Evolutionary conservation across 352 stramenopile species (phyloP).

Genomic region (Phytopythium oedochilum): DNA sequence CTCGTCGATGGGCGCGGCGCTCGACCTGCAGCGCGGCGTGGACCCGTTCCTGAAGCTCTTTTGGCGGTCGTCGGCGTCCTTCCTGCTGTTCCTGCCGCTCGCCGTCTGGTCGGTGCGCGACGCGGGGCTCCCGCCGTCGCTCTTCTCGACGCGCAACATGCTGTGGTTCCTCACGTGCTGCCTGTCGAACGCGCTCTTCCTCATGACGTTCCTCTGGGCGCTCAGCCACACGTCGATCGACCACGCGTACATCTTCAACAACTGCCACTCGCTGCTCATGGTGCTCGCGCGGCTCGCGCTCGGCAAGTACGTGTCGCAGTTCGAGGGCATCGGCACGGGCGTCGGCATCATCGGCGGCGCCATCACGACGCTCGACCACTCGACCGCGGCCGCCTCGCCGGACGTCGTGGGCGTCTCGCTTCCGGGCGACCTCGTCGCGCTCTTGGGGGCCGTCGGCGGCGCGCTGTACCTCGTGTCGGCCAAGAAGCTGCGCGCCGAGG

Average conservation of each 20-base stretch:
- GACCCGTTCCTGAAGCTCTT: constrained; percentile 84
- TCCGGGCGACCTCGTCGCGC: constrained; percentile 66
- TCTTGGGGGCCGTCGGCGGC: constrained; percentile 65
- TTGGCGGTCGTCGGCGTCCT: constrained; percentile 71
- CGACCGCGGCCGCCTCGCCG: constrained; percentile 9
- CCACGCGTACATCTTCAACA: constrained; percentile 88
- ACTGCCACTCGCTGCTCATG: constrained; percentile 81
- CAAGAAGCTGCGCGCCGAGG: constrained; percentile 60
- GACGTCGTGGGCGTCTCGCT: constrained; percentile 44
- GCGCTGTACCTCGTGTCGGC: constrained; percentile 72
- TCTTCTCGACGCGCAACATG: constrained; percentile 49
- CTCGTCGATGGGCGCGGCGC: constrained; percentile 65
- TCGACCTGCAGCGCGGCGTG: constrained; percentile 66
- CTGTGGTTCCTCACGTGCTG: constrained; percentile 66
- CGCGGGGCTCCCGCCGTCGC: constrained; percentile 36
- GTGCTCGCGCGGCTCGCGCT: constrained; percentile 56
- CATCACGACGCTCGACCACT: constrained; percentile 67
- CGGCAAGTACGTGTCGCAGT: constrained; percentile 61
- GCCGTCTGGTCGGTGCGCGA: constrained; percentile 44
- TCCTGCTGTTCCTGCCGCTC: constrained; percentile 68
- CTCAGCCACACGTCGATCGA: constrained; percentile 74
- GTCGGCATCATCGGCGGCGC: constrained; percentile 75
- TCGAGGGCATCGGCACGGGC: constrained; percentile 68
- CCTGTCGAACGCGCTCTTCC: constrained; percentile 68
- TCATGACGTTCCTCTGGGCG: constrained; percentile 80